Conservation (phyloP, 805 yeast genomes). For the Lachancea quebecensis region DNA sequence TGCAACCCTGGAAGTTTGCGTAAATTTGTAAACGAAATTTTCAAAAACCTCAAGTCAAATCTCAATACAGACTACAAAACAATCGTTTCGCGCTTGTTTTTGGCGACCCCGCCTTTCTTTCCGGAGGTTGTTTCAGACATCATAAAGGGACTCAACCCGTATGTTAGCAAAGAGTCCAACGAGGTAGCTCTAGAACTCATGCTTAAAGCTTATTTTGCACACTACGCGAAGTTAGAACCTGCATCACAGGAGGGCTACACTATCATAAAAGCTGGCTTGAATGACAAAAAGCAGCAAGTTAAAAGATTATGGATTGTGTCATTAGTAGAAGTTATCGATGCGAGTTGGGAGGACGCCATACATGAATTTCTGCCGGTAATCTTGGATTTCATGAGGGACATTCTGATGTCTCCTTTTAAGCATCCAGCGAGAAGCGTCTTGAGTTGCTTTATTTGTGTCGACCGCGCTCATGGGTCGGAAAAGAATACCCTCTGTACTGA, state of each 20-base stretch:
- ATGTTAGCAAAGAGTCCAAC: slow-evolving; percentile 68
- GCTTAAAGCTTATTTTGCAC: slow-evolving; percentile 43
- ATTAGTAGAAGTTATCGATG: slow-evolving; percentile 36
- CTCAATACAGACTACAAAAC: slow-evolving; percentile 61
- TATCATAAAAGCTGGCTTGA: slow-evolving; percentile 50
- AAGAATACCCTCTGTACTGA: slow-evolving; percentile 7
- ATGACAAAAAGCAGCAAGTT: slow-evolving; percentile 55
- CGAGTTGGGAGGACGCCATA: slow-evolving; percentile 17
- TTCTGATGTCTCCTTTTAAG: slow-evolving; percentile 26
- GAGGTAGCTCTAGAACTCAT: slow-evolving; percentile 52
- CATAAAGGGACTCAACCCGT: slow-evolving; percentile 39
- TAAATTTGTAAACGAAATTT: slow-evolving; percentile 44
- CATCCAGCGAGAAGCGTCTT: slow-evolving; percentile 8
- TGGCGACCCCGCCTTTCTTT: slow-evolving; percentile 24
- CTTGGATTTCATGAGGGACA: slow-evolving; percentile 28
- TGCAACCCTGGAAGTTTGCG: slow-evolving; percentile 26
- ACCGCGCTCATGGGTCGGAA: slow-evolving; percentile 11
- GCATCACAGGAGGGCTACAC: slow-evolving; percentile 24
- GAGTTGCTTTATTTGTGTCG: slow-evolving; percentile 21
- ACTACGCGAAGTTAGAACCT: slow-evolving; percentile 32
- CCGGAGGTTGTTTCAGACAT: slow-evolving; percentile 34
- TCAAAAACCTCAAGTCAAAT: slow-evolving; percentile 51
- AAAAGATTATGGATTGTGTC: slow-evolving; percentile 62
- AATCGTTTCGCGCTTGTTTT: slow-evolving; percentile 42
- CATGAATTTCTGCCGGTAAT: slow-evolving; percentile 7